Base-by-base conservation (phyloP, 306 rosid species). In the Prunus mira region DNA sequence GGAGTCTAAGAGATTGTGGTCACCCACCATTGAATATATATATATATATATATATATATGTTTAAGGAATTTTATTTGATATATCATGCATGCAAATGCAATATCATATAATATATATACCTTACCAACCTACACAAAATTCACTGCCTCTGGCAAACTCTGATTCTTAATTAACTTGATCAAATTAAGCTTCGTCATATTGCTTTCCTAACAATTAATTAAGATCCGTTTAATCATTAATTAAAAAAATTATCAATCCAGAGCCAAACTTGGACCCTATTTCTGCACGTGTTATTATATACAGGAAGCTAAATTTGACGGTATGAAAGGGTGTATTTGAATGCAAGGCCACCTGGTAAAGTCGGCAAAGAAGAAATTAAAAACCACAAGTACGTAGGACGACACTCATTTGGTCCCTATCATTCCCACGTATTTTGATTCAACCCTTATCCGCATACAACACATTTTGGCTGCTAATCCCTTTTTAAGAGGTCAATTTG, bases 391-490 rank as follows among this genome's bases (percentile, higher is more conserved):
- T 38, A 72, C 67, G 56, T 22, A 60, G 77, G 77, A 73, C 4
- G 7, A 43, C 68, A 19, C 50, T 34, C 9, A 65, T 24, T 25
- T 24, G 57, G 27, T 65, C 65, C 46, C 30, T 6, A 45, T 73
- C 77, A 60, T 11, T 45, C 77, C 68, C n/a, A 45, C 77, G 68
- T 73, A 58, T 43, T 43, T n/a, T 1, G 18, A 66, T 41, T 60
- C 77, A 73, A 73, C 58, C 77, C 69, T 45, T 60, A 45, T 45
- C 77, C 58, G 25, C 46, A 20, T 24, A 22, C 9, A 25, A 11
- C 24, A 43, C 3, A 13, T 20, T 55, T 43, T 17, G 7, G 28
- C 68, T 24, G 28, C 68, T 24, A 4, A 20, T 7, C 50, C 50
- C 18, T 41, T 15, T 27, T 34, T 32, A 19, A 10, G 62, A 18